phyloP scores from a whole-genome alignment of 2,329 filamentous ascomycete genomes.

The Fusarium sp. region DNA sequence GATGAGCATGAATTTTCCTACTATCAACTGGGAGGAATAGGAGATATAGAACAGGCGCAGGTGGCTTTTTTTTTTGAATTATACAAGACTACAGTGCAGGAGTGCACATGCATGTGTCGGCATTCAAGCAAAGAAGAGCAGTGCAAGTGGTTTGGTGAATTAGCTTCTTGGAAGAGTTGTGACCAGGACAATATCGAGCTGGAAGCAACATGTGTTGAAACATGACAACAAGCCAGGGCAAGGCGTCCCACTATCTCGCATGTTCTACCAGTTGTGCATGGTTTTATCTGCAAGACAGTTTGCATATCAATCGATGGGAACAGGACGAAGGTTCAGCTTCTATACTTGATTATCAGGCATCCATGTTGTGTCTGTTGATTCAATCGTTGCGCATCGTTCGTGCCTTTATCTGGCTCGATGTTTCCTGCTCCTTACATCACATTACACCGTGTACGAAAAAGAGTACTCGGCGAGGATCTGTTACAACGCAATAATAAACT shows the following conservation, averaged over 20 bases:
- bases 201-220: slow-evolving; percentile 21
- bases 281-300: slow-evolving; percentile 5
- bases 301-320: slow-evolving; percentile 29
- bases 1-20: slow-evolving; percentile 29
- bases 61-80: slow-evolving; percentile 40
- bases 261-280: slow-evolving; percentile 6
- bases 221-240: slow-evolving; percentile 15
- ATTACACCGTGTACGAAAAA: slow-evolving; percentile 19
- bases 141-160: slow-evolving; percentile 12
- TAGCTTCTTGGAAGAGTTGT: slow-evolving; percentile 21
- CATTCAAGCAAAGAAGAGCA: slow-evolving; percentile 21
- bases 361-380: slow-evolving; percentile 24
- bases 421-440: slow-evolving; percentile 29
- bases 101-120: slow-evolving; percentile 17
- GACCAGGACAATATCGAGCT: slow-evolving; percentile 22
- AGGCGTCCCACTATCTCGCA: not conserved
- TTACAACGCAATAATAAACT: slow-evolving; percentile 46
- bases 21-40: slow-evolving; percentile 19
- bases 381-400: slow-evolving; percentile 27
- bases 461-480: slow-evolving; percentile 20
- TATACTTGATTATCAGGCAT: slow-evolving; percentile 40
- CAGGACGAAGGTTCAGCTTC: slow-evolving; percentile 18
- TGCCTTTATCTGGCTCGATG: slow-evolving; percentile 21
- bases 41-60: slow-evolving; percentile 32
- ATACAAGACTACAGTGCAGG: slow-evolving; percentile 27